Base-by-base conservation (phyloP, 345 rosid species). In the Citrus medica region DNA sequence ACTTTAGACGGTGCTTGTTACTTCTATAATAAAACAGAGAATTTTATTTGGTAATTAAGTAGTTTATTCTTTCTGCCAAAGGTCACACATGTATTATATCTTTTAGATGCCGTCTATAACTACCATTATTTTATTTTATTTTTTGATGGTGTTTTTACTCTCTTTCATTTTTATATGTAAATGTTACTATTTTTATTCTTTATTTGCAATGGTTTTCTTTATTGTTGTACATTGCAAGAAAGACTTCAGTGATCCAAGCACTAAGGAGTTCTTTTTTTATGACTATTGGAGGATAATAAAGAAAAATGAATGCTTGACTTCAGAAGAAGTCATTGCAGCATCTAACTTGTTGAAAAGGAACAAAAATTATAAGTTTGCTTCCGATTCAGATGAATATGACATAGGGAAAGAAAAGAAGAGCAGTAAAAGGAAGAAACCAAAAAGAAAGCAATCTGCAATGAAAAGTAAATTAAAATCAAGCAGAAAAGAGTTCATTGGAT, bases 211-310 rank as follows among this genome's bases (percentile, higher is more conserved):
- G 3, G 10, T 40, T 66, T 32, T 33, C 7, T 37, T 62, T 28
- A 37, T 63, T 28, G 27, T 62, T 58, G 63, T 82, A 21, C 83
- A 90, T 88, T 79, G n/a, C 61, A 79, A 74, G 59, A 61, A 89
- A 65, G 87, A 87, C 63, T 87, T 86, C 32, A 68, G 74, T 35
- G 90, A 77, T 77, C 35, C 22, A 73, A 83, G 46, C 46, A 40
- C 46, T 76, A 4, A 90, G 87, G 74, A 81, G 67, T 40, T 40
- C 58, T 17, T 81, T 30, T 89, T 89, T 83, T 85, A 84, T 74
- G 61, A 13, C 19, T 90, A 90, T 30, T 90, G 92, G 92, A 84
- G 83, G 58, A 76, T 79, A 22, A 70, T 84, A 24, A 87, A 87
- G 79, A 42, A 61, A 58, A 76, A 80, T 53, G 85, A 87, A 78